These are phyloP conservation scores for Picea sitchensis DNA, from an alignment of 75 land plant genomes.

Conservation along the genomic window DNA sequence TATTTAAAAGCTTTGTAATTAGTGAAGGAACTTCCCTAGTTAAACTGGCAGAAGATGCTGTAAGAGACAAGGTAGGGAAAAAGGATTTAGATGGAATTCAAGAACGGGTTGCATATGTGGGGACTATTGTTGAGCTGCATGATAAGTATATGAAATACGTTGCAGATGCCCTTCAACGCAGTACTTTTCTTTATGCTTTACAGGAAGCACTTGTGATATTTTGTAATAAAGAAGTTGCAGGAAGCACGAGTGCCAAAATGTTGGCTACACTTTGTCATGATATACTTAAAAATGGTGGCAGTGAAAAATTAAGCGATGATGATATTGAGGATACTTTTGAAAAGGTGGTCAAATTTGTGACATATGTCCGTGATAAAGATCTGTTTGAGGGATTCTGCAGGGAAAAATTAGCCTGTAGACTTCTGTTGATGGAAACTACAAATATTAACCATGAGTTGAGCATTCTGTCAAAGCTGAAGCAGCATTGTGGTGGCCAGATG, in stretches of 20 bases:
- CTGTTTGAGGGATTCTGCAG: slow-evolving; percentile 88
- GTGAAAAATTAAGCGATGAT: slow-evolving; percentile 89
- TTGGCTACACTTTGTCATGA: slow-evolving; percentile 89
- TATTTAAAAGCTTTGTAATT: too few relatives aligned
- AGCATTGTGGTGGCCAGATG: slow-evolving; percentile 93
- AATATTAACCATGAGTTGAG: slow-evolving; percentile 88
- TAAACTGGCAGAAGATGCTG: too few relatives aligned
- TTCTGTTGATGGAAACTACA: slow-evolving; percentile 88
- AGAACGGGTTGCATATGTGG: too few relatives aligned
- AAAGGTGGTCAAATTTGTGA: slow-evolving; percentile 89
- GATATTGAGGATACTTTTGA: slow-evolving; percentile 94
- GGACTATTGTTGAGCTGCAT: too few relatives aligned
- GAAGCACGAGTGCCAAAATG: slow-evolving; percentile 84
- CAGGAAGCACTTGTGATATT: too few relatives aligned
- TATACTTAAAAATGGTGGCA: slow-evolving; percentile 87
- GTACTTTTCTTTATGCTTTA: too few relatives aligned
- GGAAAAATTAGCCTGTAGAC: slow-evolving; percentile 89
- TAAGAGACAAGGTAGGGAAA: too few relatives aligned
- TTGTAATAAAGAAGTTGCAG: slow-evolving; percentile 86
- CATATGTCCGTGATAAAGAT: slow-evolving; percentile 88
- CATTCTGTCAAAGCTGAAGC: slow-evolving; percentile 84
- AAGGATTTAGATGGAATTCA: too few relatives aligned
- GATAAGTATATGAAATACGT: too few relatives aligned
- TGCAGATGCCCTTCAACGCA: too few relatives aligned
- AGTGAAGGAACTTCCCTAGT: too few relatives aligned